phyloP scores from a whole-genome alignment of 2,329 filamentous ascomycete genomes.

The Xylariaceae sp. region DNA sequence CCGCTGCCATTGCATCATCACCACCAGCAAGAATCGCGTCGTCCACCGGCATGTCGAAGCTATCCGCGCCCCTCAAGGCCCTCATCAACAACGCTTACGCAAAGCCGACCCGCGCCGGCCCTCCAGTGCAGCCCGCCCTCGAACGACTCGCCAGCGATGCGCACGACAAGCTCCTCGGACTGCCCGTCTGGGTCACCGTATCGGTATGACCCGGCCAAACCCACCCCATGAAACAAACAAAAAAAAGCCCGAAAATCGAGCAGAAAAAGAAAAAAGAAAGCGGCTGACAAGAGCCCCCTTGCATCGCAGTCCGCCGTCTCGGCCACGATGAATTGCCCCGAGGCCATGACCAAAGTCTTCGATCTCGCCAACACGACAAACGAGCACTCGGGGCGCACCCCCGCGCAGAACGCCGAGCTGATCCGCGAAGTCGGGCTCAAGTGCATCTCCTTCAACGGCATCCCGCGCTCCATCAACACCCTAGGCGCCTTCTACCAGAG shows the following conservation, averaged over 20 bases:
- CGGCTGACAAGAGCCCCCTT: neutral
- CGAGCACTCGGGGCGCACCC: slow-evolving; percentile 19
- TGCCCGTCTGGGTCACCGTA: slow-evolving; percentile 35
- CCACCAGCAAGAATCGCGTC: neutral
- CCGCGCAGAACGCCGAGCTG: slow-evolving; percentile 58
- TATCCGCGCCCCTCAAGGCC: slow-evolving; percentile 66
- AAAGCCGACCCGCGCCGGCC: slow-evolving; percentile 60
- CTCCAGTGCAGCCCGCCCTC: slow-evolving; percentile 61
- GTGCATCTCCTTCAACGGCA: slow-evolving; percentile 76
- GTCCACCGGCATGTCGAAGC: slow-evolving; percentile 58
- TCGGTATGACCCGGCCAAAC: slow-evolving; percentile 26
- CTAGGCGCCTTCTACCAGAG: slow-evolving; percentile 65
- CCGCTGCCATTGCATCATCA: no score
- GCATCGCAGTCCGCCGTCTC: slow-evolving; percentile 66
- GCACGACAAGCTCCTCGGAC: slow-evolving; percentile 43
- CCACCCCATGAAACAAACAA: neutral
- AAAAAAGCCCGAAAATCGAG: neutral
- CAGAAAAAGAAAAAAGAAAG: no score
- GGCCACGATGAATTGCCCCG: slow-evolving; percentile 82
- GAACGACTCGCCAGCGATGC: slow-evolving; percentile 61
- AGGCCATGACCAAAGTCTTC: slow-evolving; percentile 64
- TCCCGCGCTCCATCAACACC: slow-evolving; percentile 79
- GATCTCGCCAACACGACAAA: slow-evolving; percentile 40
- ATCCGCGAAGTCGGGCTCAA: slow-evolving; percentile 74
- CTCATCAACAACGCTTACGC: slow-evolving; percentile 69